Conservation (phyloP, 2,329 filamentous ascomycete genomes). For the Trichoderma semiorbis region DNA sequence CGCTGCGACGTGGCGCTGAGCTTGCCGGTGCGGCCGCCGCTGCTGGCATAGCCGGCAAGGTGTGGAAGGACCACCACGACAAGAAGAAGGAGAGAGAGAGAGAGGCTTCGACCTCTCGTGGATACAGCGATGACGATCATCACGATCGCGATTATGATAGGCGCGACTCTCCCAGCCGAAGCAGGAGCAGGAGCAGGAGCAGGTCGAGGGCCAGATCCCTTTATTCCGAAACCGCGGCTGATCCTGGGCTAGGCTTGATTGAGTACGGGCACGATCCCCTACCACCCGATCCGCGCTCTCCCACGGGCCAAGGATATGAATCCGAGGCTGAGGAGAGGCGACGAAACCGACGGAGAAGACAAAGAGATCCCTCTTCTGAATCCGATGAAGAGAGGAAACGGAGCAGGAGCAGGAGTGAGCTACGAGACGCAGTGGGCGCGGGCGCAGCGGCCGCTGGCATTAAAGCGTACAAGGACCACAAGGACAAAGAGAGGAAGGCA, state of each 20-base stretch:
- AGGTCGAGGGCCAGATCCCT: slow-evolving; percentile 51
- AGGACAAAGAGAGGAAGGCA: slow-evolving; percentile 41
- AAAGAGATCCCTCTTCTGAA: slow-evolving; percentile 35
- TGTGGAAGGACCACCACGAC: slow-evolving; percentile 59
- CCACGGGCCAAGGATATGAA: slow-evolving; percentile 41
- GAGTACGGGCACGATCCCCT: slow-evolving; percentile 62
- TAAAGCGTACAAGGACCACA: slow-evolving; percentile 55
- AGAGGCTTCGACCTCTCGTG: slow-evolving; percentile 28
- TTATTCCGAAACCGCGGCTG: slow-evolving; percentile 53
- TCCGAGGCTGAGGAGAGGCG: slow-evolving; percentile 46
- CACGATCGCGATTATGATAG: slow-evolving; percentile 35
- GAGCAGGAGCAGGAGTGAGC: slow-evolving; percentile 45
- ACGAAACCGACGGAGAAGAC: slow-evolving; percentile 38
- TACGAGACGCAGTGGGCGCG: slow-evolving; percentile 54
- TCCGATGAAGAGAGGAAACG: slow-evolving; percentile 41
- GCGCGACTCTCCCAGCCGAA: slow-evolving; percentile 31
- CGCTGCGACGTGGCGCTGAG: slow-evolving; percentile 53
- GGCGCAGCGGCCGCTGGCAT: slow-evolving; percentile 61
- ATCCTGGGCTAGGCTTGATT: slow-evolving; percentile 66
- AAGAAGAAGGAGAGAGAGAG: slow-evolving; percentile 48
- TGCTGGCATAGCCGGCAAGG: slow-evolving; percentile 57
- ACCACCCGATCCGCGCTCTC: slow-evolving; percentile 38
- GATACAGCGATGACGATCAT: slow-evolving; percentile 34
- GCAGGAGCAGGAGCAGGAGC: slow-evolving; percentile 42
- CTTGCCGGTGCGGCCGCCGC: slow-evolving; percentile 59